Conservation (phyloP, 345 rosid genomes). For the Aegle marmelos region DNA sequence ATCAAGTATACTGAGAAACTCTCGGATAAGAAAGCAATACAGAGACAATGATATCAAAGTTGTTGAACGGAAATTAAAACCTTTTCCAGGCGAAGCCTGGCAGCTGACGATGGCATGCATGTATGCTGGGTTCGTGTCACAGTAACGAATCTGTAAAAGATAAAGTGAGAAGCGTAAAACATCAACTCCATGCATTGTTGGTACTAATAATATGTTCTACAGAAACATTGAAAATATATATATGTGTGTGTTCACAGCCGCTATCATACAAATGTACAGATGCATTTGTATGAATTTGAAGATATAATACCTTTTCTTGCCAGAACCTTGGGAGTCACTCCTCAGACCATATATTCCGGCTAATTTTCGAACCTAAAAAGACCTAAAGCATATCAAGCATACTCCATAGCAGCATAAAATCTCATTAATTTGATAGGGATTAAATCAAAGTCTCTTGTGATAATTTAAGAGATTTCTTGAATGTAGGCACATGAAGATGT, state of each 20-base stretch:
- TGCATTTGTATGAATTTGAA: not conserved
- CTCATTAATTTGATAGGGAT: not conserved
- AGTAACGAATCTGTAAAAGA: constrained; percentile 58
- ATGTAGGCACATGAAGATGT: constrained; percentile 5
- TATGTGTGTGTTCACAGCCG: not conserved
- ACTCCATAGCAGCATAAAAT: not conserved
- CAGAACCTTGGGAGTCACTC: constrained; percentile 63
- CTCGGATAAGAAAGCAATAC: not conserved
- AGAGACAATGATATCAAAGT: constrained; percentile 4
- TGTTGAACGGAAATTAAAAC: constrained; percentile 23
- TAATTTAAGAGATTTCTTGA: not conserved
- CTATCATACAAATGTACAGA: not conserved
- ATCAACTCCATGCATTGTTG: not conserved
- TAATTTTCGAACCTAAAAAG: constrained; percentile 52
- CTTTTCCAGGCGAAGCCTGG: constrained; percentile 78
- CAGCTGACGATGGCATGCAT: constrained; percentile 75
- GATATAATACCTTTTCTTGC: constrained; percentile 69
- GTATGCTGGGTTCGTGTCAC: constrained; percentile 70
- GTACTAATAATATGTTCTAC: not conserved
- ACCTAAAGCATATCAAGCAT: constrained; percentile 18
- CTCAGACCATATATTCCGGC: constrained; percentile 72
- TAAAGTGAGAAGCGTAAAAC: constrained; percentile 11
- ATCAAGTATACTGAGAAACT: not conserved
- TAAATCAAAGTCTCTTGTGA: not conserved
- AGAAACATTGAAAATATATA: not conserved